A percentile compares a stretch with the other conserved stretches of the same genome.
These are phyloP conservation scores for Trichoderma sp. DNA, from an alignment of 2,329 filamentous ascomycete species.

Conservation along the genomic window DNA sequence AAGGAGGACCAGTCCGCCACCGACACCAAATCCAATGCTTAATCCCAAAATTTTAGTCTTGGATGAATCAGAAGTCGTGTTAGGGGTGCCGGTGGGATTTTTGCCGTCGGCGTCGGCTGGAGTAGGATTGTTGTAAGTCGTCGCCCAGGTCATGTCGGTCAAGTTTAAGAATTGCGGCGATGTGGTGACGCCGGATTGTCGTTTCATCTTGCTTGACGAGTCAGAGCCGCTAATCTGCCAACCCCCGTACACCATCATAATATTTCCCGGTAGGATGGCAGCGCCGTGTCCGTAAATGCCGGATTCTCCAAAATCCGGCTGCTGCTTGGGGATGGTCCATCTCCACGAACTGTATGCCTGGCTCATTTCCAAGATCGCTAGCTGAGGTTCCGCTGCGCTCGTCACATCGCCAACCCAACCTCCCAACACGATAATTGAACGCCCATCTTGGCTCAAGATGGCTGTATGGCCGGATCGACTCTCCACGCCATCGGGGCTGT, in stretches of 20 bases:
- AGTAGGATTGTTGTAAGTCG: conserved; percentile 48
- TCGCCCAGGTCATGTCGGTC: conserved; percentile 53
- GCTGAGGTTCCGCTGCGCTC: conserved; percentile 75
- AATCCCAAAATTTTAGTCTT: conserved; percentile 47
- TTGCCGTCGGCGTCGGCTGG: neutral
- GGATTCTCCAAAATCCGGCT: conserved; percentile 41
- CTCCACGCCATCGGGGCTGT: conserved; percentile 53
- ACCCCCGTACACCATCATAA: conserved; percentile 66
- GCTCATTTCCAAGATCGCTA: conserved; percentile 73
- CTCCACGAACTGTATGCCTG: conserved; percentile 71
- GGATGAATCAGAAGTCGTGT: conserved; percentile 21
- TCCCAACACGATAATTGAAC: conserved; percentile 73
- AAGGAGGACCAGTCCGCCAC: conserved; percentile 49
- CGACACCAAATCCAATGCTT: conserved; percentile 63
- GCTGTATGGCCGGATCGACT: conserved; percentile 87
- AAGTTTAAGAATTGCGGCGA: conserved; percentile 53
- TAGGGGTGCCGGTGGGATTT: conserved; percentile 25
- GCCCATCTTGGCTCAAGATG: conserved; percentile 74
- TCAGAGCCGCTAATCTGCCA: conserved; percentile 45
- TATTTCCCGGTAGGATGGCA: conserved; percentile 60
- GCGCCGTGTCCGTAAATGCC: conserved; percentile 64
- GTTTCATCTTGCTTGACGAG: conserved; percentile 33
- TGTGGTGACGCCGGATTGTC: conserved; percentile 30
- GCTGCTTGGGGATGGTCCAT: conserved; percentile 61
- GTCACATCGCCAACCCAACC: conserved; percentile 86